These are phyloP conservation scores for Collariella sp. DNA, from an alignment of 495 filamentous ascomycete species.

Conservation along the genomic window DNA sequence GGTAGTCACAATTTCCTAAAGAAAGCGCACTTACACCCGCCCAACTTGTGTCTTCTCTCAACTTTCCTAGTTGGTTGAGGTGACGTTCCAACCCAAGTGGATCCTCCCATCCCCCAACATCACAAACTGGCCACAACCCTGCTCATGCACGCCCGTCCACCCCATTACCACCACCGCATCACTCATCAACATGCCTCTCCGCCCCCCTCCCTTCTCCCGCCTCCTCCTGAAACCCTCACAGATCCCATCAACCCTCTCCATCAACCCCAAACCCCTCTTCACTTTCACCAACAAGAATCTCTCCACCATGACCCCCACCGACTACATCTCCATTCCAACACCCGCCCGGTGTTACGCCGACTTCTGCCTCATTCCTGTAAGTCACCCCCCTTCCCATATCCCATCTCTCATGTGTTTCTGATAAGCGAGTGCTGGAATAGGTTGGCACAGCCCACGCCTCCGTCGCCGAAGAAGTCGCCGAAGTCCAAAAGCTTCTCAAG, in stretches of 20 bases:
- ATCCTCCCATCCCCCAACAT: no score
- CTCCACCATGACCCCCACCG: constrained; percentile 17
- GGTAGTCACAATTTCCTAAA: no score
- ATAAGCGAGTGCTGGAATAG: constrained; percentile 39
- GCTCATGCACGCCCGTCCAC: no score
- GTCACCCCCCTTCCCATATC: constrained; percentile 14
- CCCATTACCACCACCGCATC: no score
- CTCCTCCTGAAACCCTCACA: background rate
- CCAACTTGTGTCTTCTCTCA: no score
- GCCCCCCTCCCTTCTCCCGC: background rate
- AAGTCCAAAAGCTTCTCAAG: constrained; percentile 79
- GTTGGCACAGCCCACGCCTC: constrained; percentile 75
- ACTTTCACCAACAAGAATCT: background rate
- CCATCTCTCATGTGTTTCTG: background rate
- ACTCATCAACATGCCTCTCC: no score
- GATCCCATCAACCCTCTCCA: background rate
- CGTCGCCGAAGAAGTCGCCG: constrained; percentile 78
- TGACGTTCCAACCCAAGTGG: no score
- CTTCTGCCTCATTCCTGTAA: constrained; percentile 74
- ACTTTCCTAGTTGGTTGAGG: no score
- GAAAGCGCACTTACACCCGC: no score
- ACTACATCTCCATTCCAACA: constrained; percentile 45
- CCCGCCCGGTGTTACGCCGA: constrained; percentile 64
- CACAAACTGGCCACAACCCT: no score
- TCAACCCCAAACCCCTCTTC: background rate